Evolutionary conservation across 371 early-diverging fungal species (phyloP), one percentile per base, ranked within the genome.

Genomic region (Sporodiniella umbellata): DNA sequence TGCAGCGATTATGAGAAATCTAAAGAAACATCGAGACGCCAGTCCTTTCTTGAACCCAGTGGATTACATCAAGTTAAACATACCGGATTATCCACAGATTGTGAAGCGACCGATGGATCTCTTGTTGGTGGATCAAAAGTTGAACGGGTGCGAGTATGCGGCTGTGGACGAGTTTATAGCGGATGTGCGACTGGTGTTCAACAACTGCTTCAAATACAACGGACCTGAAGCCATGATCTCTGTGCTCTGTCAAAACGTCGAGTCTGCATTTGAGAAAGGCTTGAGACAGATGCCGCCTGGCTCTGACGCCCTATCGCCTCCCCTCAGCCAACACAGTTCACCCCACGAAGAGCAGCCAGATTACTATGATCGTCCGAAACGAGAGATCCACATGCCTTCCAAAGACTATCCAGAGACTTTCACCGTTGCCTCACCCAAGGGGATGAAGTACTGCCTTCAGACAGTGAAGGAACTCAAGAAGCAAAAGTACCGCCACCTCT

Each of bases 61-160:
- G 0, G 98, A 99, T 68, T 91, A 94, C 25, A 78, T 95, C 37
- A 83, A 82, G 38, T 78, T 97, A 15, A 85, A 86, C 33, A 86
- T 99, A 15, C 99, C 98, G 1, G 95, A 94, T 56, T 99, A 99
- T 69, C 89, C 87, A 21, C 80, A 82, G 2, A 82, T 92, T 54
- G 84, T 99, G 66, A 95, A 91, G 61, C 57, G 80, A 15, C 99
- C 99, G 0, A 99, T 99, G 98, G 99, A 99, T 63, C 69, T 99
- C 3, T 84, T 86, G 5, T 96, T 99, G 0, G 88, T 97, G 14
- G 91, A 91, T 51, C 70, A 74, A 30, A 95, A 95, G 64, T 68
- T 99, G 5, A 90, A 89, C 47, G 49, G 48, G 12, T 73, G 79
- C 18, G 79, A 84, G 26, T 94, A 94, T 56, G 64, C 64, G 4